Percentiles rank a stretch among this genome's conserved stretches.
These are phyloP conservation scores for Fusarium setosum DNA, from an alignment of 2,329 filamentous ascomycete species.

Conservation along the genomic window DNA sequence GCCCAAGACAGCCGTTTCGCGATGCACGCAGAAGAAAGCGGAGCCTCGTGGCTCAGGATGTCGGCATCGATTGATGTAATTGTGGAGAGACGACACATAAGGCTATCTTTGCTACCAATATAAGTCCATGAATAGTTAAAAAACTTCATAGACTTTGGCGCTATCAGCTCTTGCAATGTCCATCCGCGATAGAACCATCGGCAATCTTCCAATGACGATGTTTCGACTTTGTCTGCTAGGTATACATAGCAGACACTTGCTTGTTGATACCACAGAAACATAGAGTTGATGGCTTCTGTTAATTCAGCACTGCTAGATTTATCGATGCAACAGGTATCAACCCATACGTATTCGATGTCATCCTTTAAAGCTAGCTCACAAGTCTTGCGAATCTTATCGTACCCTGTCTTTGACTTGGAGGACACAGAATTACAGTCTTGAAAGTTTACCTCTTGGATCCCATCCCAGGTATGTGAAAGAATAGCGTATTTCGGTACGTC, in stretches of 20 bases:
- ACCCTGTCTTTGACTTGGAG: background rate
- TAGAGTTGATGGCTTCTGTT: slow-evolving; percentile 15
- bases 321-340: slow-evolving; percentile 21
- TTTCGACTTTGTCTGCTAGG: background rate
- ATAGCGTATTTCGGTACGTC: background rate
- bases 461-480: slow-evolving; percentile 15
- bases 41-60: background rate
- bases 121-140: background rate
- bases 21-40: background rate
- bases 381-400: background rate
- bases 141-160: background rate
- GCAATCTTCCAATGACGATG: background rate
- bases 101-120: background rate
- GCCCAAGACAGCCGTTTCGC: background rate
- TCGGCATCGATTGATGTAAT: background rate
- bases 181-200: background rate
- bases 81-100: background rate
- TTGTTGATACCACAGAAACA: slow-evolving; percentile 10
- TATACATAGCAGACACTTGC: slow-evolving; percentile 7
- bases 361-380: background rate
- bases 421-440: background rate
- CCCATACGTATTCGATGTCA: slow-evolving; percentile 7
- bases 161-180: background rate
- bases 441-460: background rate
- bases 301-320: slow-evolving; percentile 18